Base-by-base conservation (phyloP, 345 rosid genomes). In the Eucalyptus pauciflora region DNA sequence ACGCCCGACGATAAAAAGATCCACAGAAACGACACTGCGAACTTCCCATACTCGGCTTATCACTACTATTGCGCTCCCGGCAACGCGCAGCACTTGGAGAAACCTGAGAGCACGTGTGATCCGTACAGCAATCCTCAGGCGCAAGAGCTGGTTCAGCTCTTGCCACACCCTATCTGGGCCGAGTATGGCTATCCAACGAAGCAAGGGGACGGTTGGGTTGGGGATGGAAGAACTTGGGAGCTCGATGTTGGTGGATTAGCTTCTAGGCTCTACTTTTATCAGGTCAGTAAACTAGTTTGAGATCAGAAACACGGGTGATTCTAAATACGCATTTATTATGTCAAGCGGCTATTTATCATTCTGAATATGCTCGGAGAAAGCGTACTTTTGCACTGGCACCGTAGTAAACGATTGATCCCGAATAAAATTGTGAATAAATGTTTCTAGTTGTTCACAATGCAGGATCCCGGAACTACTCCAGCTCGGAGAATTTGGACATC, bases 81-180 rank as follows among this genome's bases (percentile, higher is more conserved):
- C 31, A 95, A 93, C 89, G 98, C 93, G 24, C 13, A 90, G 91
- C 92, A 94, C 86, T 90, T 92, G 60, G 94, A 93, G 91, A 27
- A 91, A 48, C 95, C 94, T 13, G 92, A 89, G 10, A 94, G 93
- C 91, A 83, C 90, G 10, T 94, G 96, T 18, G 98, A 96, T 90
- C 92, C 98, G n/a, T 94, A 92, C 76, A 95, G 97, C 89, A 95
- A 96, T 91, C 98, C 98, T 87, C 96, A 94, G 89, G 96, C 94
- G 69, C 98, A 95, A 45, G 96, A 95, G 90, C 91, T 96, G 22
- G 89, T 96, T 87, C 96, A 96, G 93, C 86, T 96, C 90, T 89
- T 95, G 91, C 95, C 96, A 31, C 98, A 94, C 87, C 95, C 96
- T 15, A 92, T 95, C 83, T 95, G 98, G 97, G 95, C 91, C 31